Percentiles rank a stretch among this genome's conserved stretches.
These are phyloP conservation scores for Phytophthora multivora DNA, from an alignment of 352 stramenopile genomes.

Conservation along the genomic window DNA sequence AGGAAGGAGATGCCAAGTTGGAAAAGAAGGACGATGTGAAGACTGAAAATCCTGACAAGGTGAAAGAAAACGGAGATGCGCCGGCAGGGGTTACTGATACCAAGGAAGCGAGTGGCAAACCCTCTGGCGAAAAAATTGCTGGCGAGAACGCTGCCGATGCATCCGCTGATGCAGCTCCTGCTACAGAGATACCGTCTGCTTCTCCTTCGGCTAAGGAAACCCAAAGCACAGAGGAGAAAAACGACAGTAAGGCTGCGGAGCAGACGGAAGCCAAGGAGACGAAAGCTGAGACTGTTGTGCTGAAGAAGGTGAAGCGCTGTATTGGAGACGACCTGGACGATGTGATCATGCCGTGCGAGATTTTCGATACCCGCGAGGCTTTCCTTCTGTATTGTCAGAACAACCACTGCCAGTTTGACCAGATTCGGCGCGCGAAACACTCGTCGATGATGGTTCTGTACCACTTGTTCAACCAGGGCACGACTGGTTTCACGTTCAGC, in stretches of 20 bases:
- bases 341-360: conserved; percentile 97
- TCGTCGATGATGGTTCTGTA: conserved; percentile 89
- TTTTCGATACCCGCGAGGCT: conserved; percentile 93
- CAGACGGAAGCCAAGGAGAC: conserved; percentile 33
- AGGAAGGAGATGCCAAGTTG: conserved; percentile 12
- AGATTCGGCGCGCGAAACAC: conserved; percentile 83
- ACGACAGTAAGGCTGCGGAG: conserved; percentile 22
- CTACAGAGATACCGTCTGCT: background rate
- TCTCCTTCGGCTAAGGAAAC: conserved; percentile 32
- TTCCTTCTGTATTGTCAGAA: conserved; percentile 91
- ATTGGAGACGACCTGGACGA: conserved; percentile 79
- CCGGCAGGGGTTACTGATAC: conserved; percentile 21
- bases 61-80: conserved; percentile 11
- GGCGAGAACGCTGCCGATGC: conserved; percentile 22
- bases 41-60: conserved; percentile 13
- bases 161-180: background rate
- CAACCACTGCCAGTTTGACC: conserved; percentile 86
- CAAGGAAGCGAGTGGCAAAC: background rate
- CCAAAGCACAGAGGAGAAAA: conserved; percentile 15
- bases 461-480: conserved; percentile 93
- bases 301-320: conserved; percentile 35
- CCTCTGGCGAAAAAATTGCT: background rate
- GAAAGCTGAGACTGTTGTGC: conserved; percentile 17
- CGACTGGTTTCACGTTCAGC: conserved; percentile 97
- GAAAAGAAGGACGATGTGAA: conserved; percentile 25